Evolutionary conservation across 805 yeast genomes (phyloP).

Genomic region (Cyberlindnera samutprakarnensis): DNA sequence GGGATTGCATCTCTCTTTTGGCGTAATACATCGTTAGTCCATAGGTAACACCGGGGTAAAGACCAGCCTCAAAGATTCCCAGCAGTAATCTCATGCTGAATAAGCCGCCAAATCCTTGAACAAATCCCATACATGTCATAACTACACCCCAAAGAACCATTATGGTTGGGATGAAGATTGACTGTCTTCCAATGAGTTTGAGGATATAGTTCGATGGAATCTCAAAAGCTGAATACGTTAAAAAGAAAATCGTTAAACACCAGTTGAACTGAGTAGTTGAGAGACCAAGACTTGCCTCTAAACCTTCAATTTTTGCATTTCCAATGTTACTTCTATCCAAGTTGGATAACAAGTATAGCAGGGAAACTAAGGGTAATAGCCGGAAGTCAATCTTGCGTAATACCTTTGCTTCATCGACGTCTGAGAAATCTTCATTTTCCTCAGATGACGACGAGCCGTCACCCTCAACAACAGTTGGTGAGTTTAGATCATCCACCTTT

Average conservation of each 20-base stretch:
- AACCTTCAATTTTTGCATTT: slow-evolving; percentile 37
- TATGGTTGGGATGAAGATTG: background rate
- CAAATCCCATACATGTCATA: slow-evolving; percentile 27
- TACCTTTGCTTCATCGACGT: too few species aligned
- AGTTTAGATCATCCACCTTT: too few species aligned
- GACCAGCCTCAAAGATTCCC: slow-evolving; percentile 37
- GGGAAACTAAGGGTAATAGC: slow-evolving; percentile 25
- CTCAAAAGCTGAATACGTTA: slow-evolving; percentile 26
- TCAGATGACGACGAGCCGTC: too few species aligned
- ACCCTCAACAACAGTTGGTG: too few species aligned
- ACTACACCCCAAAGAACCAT: slow-evolving; percentile 17
- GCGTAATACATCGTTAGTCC: slow-evolving; percentile 30
- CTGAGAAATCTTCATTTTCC: too few species aligned
- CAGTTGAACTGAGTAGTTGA: slow-evolving; percentile 23
- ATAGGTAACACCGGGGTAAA: slow-evolving; percentile 32
- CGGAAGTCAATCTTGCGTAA: slow-evolving; percentile 24
- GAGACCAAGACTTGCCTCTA: slow-evolving; percentile 24
- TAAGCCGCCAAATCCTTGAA: slow-evolving; percentile 26
- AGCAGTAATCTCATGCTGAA: slow-evolving; percentile 32
- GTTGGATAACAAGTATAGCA: slow-evolving; percentile 26
- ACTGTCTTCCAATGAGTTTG: slow-evolving; percentile 3
- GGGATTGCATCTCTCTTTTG: slow-evolving; percentile 28
- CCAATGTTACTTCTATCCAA: slow-evolving; percentile 23
- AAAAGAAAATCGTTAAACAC: slow-evolving; percentile 29
- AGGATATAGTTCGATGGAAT: slow-evolving; percentile 3